Evolutionary conservation across 1,139 yeast genomes (phyloP).

Genomic region (Nadsonia commutata): DNA sequence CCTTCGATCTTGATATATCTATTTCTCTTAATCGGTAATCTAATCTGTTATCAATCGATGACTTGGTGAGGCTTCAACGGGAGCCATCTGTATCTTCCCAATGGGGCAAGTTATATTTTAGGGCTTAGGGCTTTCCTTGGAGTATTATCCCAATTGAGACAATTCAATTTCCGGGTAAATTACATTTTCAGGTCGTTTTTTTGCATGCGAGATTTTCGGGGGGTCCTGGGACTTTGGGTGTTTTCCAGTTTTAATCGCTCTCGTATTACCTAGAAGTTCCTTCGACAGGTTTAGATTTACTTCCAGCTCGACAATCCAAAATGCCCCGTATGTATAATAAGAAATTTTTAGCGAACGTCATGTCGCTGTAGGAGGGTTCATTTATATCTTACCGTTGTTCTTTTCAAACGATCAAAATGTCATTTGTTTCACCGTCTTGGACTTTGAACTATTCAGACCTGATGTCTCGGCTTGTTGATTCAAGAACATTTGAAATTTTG

Average conservation of each 20-base stretch:
- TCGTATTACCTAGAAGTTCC: background rate
- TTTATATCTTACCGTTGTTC: too few species aligned
- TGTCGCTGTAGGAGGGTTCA: too few species aligned
- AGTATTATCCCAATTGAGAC: background rate
- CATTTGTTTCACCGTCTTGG: too few species aligned
- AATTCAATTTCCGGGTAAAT: background rate
- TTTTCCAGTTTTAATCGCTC: background rate
- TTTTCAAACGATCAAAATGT: too few species aligned
- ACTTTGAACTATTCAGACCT: too few species aligned
- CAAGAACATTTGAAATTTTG: too few species aligned
- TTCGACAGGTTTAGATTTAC: background rate
- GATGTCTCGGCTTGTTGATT: too few species aligned
- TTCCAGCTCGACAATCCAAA: constrained; percentile 1
- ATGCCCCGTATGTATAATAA: constrained; percentile 1
- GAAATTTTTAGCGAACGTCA: too few species aligned
- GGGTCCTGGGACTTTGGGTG: background rate
- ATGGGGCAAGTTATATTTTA: background rate
- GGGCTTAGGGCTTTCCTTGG: background rate
- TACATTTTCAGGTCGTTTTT: background rate
- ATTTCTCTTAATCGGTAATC: background rate
- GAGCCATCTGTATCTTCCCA: too few species aligned
- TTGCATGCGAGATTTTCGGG: background rate
- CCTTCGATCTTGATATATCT: background rate
- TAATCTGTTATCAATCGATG: background rate
- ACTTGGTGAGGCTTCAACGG: too few species aligned